Percentiles rank a stretch among this genome's conserved stretches.
Evolutionary conservation across 176 grass and related monocot genomes (phyloP).

Genomic region (Calamus simplicifolius): DNA sequence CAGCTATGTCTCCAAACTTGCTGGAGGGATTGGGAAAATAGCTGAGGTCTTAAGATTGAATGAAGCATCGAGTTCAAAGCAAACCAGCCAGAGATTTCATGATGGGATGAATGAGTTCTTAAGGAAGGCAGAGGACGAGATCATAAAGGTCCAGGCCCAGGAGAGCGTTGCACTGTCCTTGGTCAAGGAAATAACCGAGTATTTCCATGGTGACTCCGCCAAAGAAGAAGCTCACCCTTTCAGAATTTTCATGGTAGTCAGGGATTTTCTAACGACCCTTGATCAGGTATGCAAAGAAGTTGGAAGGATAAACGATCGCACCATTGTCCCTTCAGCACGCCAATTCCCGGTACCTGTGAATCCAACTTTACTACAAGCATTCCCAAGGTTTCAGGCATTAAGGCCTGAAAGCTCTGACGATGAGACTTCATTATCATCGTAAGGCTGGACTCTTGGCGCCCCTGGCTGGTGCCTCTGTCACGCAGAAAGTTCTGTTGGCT

Average conservation of each 20-base stretch:
- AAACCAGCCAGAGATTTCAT: conserved; percentile 45
- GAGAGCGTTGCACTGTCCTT: conserved; percentile 84
- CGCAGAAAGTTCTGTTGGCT: not conserved
- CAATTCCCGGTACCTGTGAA: conserved; percentile 88
- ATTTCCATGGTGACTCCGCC: conserved; percentile 80
- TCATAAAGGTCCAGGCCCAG: conserved; percentile 73
- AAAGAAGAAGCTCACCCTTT: conserved; percentile 95
- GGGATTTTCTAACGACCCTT: conserved; percentile 74
- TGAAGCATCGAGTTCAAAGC: conserved; percentile 23
- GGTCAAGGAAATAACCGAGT: conserved; percentile 94
- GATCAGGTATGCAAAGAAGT: conserved; percentile 93
- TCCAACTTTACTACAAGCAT: conserved; percentile 67
- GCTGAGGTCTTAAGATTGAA: conserved; percentile 66
- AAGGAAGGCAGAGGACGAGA: conserved; percentile 64
- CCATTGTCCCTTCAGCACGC: conserved; percentile 50
- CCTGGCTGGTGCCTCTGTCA: not conserved
- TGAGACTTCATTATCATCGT: conserved; percentile 62
- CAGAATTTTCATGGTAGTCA: conserved; percentile 95
- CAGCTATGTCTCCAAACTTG: conserved; percentile 82
- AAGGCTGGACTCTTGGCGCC: not conserved
- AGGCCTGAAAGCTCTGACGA: conserved; percentile 77
- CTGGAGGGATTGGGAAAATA: conserved; percentile 77
- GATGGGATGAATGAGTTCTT: conserved; percentile 72
- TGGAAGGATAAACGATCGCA: conserved; percentile 56
- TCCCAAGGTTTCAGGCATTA: conserved; percentile 52